Conservation (phyloP, 306 rosid species). For the Castanea crenata region DNA sequence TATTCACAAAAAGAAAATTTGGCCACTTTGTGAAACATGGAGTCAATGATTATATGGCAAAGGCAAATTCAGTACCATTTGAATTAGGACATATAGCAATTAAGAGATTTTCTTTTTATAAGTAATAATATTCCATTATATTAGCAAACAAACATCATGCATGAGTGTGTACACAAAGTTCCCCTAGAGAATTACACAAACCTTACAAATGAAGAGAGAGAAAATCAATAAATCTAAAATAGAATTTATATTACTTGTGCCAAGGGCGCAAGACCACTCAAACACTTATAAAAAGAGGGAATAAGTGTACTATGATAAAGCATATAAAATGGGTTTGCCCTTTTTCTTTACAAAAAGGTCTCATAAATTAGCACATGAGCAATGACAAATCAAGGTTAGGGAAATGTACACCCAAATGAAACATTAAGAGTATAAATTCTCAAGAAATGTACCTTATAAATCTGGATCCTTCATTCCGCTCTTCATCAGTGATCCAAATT, state of each 20-base stretch:
- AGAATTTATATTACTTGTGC: no score
- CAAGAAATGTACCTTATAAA: constrained; percentile 28
- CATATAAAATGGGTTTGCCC: background rate
- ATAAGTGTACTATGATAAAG: background rate
- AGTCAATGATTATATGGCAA: background rate
- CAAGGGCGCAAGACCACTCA: no score
- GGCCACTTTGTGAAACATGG: background rate
- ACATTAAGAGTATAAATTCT: background rate
- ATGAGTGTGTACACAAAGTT: no score
- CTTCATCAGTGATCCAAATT: constrained; percentile 57
- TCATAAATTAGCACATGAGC: background rate
- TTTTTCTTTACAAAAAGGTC: background rate
- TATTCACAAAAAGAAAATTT: background rate
- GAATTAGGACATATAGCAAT: no score
- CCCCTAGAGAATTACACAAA: no score
- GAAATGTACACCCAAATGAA: background rate
- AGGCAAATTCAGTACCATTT: background rate
- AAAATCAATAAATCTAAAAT: no score
- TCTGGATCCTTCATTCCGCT: constrained; percentile 29
- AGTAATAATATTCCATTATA: no score
- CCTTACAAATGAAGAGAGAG: no score
- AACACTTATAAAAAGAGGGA: background rate
- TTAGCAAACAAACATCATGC: no score
- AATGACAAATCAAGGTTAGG: background rate
- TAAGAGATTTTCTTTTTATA: no score